phyloP scores from a whole-genome alignment of 345 rosid species.

The Populus nigra region DNA sequence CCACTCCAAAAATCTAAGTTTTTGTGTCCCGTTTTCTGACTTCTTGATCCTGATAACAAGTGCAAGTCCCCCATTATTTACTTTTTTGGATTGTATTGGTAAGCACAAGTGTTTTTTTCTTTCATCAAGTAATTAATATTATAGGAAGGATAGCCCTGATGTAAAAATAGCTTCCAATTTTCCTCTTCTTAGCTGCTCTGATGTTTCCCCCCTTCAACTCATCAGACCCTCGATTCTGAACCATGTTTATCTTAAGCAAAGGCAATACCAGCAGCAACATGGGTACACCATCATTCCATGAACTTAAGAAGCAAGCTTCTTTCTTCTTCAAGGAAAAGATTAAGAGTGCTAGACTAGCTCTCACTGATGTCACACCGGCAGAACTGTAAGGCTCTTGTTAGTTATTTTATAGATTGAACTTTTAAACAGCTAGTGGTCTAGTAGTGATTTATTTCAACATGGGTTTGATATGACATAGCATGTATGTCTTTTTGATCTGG shows the following conservation, averaged over 20 bases:
- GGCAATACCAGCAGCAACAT: slow-evolving; percentile 39
- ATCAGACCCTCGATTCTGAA: background rate
- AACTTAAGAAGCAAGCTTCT: slow-evolving; percentile 85
- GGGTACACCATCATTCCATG: slow-evolving; percentile 58
- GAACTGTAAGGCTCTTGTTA: slow-evolving; percentile 40
- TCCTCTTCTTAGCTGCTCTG: background rate
- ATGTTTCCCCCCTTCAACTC: too few relatives aligned
- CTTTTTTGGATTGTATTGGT: background rate
- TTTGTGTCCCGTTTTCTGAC: background rate
- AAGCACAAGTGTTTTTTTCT: background rate
- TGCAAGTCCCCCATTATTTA: too few relatives aligned
- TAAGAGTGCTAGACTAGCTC: slow-evolving; percentile 81
- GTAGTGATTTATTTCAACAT: background rate
- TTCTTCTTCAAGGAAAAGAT: slow-evolving; percentile 92
- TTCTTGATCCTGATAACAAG: background rate
- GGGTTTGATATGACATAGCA: background rate
- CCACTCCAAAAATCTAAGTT: background rate
- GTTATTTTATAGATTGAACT: background rate
- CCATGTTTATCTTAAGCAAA: slow-evolving; percentile 59
- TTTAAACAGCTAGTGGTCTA: background rate
- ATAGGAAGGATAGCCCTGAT: background rate
- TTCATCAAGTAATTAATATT: background rate
- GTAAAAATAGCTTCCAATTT: background rate
- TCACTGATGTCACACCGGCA: slow-evolving; percentile 83
- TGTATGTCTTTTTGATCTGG: slow-evolving; percentile 28